Evolutionary conservation across 2,329 filamentous ascomycete species (phyloP).

Genomic region (Xylariaceae sp.): DNA sequence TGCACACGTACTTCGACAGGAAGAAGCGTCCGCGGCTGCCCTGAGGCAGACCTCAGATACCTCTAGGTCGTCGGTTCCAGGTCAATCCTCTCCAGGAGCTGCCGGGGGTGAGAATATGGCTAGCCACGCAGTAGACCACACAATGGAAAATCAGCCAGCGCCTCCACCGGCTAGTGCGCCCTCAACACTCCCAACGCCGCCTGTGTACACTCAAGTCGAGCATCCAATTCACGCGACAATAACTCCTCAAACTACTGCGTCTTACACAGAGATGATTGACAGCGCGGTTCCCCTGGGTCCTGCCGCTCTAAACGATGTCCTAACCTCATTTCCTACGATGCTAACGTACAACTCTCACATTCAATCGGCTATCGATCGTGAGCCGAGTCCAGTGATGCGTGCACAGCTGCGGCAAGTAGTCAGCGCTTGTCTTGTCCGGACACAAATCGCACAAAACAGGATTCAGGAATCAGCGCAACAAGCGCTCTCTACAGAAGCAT

Average conservation of each 20-base stretch:
- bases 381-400: slow-evolving; percentile 43
- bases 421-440: slow-evolving; percentile 40
- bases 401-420: slow-evolving; percentile 47
- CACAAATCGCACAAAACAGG: slow-evolving; percentile 41
- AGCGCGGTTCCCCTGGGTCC: slow-evolving; percentile 46
- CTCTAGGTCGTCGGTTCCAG: slow-evolving; percentile 11
- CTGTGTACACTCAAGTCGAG: slow-evolving; percentile 29
- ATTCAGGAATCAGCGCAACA: slow-evolving; percentile 28
- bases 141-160: slow-evolving; percentile 14
- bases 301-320: slow-evolving; percentile 40
- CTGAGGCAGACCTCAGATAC: slow-evolving; percentile 22
- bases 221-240: slow-evolving; percentile 31
- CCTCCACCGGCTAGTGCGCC: slow-evolving; percentile 25
- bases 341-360: slow-evolving; percentile 45
- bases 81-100: slow-evolving; percentile 16
- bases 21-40: slow-evolving; percentile 57
- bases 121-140: slow-evolving; percentile 11
- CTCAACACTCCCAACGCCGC: slow-evolving; percentile 23
- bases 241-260: slow-evolving; percentile 35
- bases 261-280: slow-evolving; percentile 50
- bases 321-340: slow-evolving; percentile 44
- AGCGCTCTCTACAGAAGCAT: slow-evolving; percentile 12
- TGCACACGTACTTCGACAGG: slow-evolving; percentile 68
- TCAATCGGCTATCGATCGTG: slow-evolving; percentile 46
- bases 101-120: slow-evolving; percentile 7